A percentile compares a stretch with the other conserved stretches of the same genome.
These are phyloP conservation scores for Exophiala sp. DNA, from an alignment of 2,329 filamentous ascomycete genomes.

Conservation along the genomic window DNA sequence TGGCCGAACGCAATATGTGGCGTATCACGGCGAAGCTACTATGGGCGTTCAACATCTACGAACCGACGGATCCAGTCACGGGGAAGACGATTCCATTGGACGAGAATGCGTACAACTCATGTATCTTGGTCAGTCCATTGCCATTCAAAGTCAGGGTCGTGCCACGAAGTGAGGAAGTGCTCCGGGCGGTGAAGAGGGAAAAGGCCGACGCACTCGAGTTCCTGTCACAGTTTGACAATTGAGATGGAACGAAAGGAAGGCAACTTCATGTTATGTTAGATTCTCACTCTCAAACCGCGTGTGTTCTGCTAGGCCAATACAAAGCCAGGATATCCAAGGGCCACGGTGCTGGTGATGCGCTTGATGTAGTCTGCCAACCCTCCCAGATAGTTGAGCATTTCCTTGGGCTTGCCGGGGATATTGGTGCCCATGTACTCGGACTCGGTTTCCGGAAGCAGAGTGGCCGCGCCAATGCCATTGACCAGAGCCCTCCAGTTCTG, in stretches of 20 bases:
- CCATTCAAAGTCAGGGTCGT: conserved; percentile 7
- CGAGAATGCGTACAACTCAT: conserved; percentile 14
- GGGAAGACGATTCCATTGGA: conserved; percentile 13
- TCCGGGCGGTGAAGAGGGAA: conserved; percentile 3
- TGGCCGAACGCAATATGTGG: conserved; percentile 27
- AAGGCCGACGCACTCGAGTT: conserved; percentile 8
- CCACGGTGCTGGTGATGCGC: too few species aligned
- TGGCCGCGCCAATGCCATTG: background rate
- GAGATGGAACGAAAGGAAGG: too few species aligned
- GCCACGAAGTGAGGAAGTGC: conserved; percentile 5
- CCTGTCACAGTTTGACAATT: conserved; percentile 9
- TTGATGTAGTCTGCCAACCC: background rate
- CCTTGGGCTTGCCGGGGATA: conserved; percentile 48
- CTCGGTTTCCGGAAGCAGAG: background rate
- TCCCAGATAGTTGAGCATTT: conserved; percentile 39
- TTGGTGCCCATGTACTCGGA: conserved; percentile 48
- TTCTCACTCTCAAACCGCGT: too few species aligned
- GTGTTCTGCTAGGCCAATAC: too few species aligned
- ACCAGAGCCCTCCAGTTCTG: conserved; percentile 30
- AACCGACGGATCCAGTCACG: conserved; percentile 3
- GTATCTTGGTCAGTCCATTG: conserved; percentile 12
- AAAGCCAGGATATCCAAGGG: too few species aligned
- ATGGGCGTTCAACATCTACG: conserved; percentile 34
- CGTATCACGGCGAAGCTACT: conserved; percentile 25
- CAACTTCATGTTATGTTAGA: too few species aligned